A percentile compares a stretch with the other conserved stretches of the same genome.
Conservation (phyloP, 306 rosid genomes). For the Cucumis sativus region DNA sequence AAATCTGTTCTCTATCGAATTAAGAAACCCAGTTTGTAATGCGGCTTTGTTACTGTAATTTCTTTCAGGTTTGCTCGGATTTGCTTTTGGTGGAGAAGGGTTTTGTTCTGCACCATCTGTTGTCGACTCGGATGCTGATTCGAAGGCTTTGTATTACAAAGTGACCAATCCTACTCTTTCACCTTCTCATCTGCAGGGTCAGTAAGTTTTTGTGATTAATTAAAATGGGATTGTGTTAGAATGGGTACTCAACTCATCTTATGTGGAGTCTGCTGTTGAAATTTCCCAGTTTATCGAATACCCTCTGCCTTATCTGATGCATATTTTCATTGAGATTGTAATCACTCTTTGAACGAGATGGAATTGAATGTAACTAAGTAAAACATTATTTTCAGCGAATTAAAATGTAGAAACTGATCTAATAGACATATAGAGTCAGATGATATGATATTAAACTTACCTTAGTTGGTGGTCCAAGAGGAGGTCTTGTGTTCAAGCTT, state of each 20-base stretch:
- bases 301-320: background rate
- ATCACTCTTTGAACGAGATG: background rate
- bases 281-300: background rate
- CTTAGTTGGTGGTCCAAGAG: too few species aligned
- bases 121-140: conserved; percentile 18
- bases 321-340: background rate
- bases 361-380: background rate
- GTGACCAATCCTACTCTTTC: conserved; percentile 57
- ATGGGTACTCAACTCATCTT: background rate
- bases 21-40: background rate
- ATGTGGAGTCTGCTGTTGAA: background rate
- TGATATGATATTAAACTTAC: too few species aligned
- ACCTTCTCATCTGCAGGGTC: conserved; percentile 69
- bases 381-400: background rate
- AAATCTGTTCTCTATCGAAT: background rate
- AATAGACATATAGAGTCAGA: too few species aligned
- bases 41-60: background rate
- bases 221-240: background rate
- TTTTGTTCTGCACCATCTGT: conserved; percentile 64
- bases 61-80: conserved; percentile 38
- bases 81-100: conserved; percentile 37
- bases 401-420: background rate
- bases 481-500: too few species aligned
- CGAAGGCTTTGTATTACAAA: conserved; percentile 54
- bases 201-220: background rate